Evolutionary conservation across 106 monocot genomes (phyloP), one percentile per base, ranked within the genome.

Genomic region (Dendrobium officinale): DNA sequence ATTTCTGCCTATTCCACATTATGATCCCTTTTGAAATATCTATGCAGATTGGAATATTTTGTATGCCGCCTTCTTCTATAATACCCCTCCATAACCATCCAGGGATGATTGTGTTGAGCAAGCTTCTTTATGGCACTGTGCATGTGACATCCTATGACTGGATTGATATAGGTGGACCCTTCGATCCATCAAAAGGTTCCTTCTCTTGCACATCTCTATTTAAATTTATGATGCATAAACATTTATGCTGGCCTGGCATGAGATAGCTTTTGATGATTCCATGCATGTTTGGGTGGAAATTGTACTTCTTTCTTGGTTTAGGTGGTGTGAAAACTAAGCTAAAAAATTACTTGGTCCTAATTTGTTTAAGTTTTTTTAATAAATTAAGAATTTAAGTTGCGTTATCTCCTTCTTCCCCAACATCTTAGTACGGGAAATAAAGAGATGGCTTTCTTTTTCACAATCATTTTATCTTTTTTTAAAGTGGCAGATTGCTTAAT

Each of bases 11-110:
- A 74, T 15, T 4, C 26, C 42, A 43, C 19, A 20, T 15, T 77
- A 27, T 44, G 15, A 64, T 2, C 72, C 72, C 51, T 43, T 43
- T 79, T 9, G 45, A 72, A 80, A 77, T 44, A 45, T 66, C 31
- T 83, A 20, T 83, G 43, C 88, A 96, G 96, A 93, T 96, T 33
- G 96, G 96, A 75, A 93, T 96, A 82, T 96, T 96, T 80, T 91
- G 89, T 80, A 88, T 93, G 91, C 91, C 96, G 42, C 85, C 93
- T 76, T 89, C 89, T 54, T 90, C 91, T 55, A 49, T 93, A 22
- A 93, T 96, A 67, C 97, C 97, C 29, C 94, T 98, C 68, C 97
- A 98, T 79, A 92, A 98, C 83, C 97, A 98, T 81, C 97, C 97
- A 2, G 94, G 92, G 43, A 98, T 98, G 97, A 98, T 94, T 22